Conservation (phyloP, 2,329 filamentous ascomycete genomes). For the Teratosphaeria viscida region DNA sequence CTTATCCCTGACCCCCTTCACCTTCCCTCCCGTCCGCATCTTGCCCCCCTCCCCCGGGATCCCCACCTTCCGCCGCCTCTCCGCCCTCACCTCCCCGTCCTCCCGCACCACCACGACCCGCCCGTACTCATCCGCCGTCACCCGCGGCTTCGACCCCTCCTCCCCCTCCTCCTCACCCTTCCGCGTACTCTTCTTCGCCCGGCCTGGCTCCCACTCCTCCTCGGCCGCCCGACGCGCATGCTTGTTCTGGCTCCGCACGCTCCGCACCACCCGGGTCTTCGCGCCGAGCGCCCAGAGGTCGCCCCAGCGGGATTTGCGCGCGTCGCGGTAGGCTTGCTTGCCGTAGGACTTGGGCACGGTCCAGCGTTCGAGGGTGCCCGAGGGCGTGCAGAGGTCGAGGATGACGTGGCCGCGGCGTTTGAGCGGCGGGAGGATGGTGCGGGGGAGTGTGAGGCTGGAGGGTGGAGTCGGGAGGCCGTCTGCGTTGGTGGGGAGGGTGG, state of each 20-base stretch:
- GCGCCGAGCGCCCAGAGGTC: conserved; percentile 93
- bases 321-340: conserved; percentile 78
- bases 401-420: conserved; percentile 84
- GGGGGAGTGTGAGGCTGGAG: conserved; percentile 59
- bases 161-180: background rate
- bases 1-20: conserved; percentile 26
- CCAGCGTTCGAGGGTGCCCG: conserved; percentile 83
- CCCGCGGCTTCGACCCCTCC: conserved; percentile 2
- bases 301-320: conserved; percentile 81
- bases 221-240: background rate
- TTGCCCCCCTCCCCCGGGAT: conserved; percentile 12
- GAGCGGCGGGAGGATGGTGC: conserved; percentile 66
- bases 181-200: background rate
- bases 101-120: conserved; percentile 1
- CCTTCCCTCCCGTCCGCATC: conserved; percentile 26
- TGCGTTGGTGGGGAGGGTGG: conserved; percentile 15
- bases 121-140: conserved; percentile 14
- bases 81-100: conserved; percentile 15
- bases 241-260: conserved; percentile 33
- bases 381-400: conserved; percentile 81
- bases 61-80: conserved; percentile 16
- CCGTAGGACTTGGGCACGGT: conserved; percentile 75
- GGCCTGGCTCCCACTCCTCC: conserved; percentile 1
- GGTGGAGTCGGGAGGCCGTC: conserved; percentile 5
- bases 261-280: conserved; percentile 63